These are phyloP conservation scores for Talaromyces stipitatus DNA, from an alignment of 495 filamentous ascomycete genomes.

Conservation along the genomic window DNA sequence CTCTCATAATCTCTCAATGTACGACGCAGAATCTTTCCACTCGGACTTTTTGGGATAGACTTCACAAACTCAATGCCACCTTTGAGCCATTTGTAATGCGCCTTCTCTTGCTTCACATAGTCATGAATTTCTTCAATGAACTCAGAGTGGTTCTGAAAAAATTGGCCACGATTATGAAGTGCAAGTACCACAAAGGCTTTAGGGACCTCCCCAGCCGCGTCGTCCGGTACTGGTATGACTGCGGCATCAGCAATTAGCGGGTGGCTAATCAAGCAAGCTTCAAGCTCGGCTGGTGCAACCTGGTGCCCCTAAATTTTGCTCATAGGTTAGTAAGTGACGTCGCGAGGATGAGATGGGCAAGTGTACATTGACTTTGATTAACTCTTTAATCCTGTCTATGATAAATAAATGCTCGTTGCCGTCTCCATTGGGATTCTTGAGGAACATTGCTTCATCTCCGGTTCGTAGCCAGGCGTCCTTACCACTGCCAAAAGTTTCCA, in stretches of 20 bases:
- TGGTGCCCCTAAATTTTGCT: constrained; percentile 75
- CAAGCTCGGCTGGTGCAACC: constrained; percentile 73
- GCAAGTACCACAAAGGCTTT: constrained; percentile 74
- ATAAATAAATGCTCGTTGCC: constrained; percentile 67
- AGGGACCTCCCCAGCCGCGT: constrained; percentile 60
- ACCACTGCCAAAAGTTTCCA: constrained; percentile 71
- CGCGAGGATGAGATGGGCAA: too few species aligned
- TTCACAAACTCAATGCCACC: constrained; percentile 75
- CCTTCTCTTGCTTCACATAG: constrained; percentile 75
- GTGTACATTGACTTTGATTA: constrained; percentile 77
- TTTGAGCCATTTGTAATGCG: constrained; percentile 81
- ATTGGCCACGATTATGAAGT: constrained; percentile 38
- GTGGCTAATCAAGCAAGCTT: constrained; percentile 67
- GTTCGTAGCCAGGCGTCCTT: constrained; percentile 51
- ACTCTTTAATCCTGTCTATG: constrained; percentile 73
- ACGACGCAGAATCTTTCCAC: too few species aligned
- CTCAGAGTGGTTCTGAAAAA: constrained; percentile 46
- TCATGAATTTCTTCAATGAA: constrained; percentile 57
- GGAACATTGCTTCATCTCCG: constrained; percentile 62
- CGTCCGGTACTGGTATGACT: constrained; percentile 63
- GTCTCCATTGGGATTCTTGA: constrained; percentile 45
- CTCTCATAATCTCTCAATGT: too few species aligned
- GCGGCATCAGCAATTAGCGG: constrained; percentile 63
- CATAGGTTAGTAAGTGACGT: too few species aligned
- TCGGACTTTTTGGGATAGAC: constrained; percentile 79